Evolutionary conservation across 2,329 filamentous ascomycete genomes (phyloP), one percentile per base, ranked within the genome.

Genomic region (Clarireedia paspali): DNA sequence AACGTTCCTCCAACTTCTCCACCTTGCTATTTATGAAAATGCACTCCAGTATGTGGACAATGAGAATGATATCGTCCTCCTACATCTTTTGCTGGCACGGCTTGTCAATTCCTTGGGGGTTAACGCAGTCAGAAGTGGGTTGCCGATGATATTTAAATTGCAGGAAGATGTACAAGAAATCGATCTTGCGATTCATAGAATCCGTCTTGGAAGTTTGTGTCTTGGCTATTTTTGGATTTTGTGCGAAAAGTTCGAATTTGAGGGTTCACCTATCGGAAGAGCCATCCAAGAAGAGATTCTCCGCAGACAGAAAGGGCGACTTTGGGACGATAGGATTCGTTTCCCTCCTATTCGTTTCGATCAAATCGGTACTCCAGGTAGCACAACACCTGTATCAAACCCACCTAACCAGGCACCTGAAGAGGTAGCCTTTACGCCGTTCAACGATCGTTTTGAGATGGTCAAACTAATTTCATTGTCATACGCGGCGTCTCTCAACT

Each of bases 211-310:
- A 30, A 91, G 88, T 67, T 74, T 97, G 56, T 89, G 92, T 50
- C 89, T 95, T 66, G 91, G 90, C 7, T 96, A 96, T 70, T 84
- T 96, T 57, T 92, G 88, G 86, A 81, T 83, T 0, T 68, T 96
- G 59, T 84, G 81, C 4, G 85, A 91, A 57, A 85, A 82, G 55
- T 91, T 96, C 60, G 81, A 88, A 47, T 85, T 95, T 59, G 86
- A 91, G 53, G 77, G 77, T 6, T 84, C 87, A 0, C 75, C 78
- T 0, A 78, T 88, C 17, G 91, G 89, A 6, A 78, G 79, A 52
- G 83, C 83, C 6, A 83, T 96, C 36, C 80, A 86, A 54, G 83
- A 82, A 56, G 91, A 96, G 69, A 87, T 96, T 57, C 76, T 80
- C 10, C 80, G 88, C 50, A 81, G 92, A 40, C 85, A 84, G 66